A percentile compares a stretch with the other conserved stretches of the same genome.
phyloP scores from a whole-genome alignment of 768 basidiomycete genomes.

The Amanita rubescens region DNA sequence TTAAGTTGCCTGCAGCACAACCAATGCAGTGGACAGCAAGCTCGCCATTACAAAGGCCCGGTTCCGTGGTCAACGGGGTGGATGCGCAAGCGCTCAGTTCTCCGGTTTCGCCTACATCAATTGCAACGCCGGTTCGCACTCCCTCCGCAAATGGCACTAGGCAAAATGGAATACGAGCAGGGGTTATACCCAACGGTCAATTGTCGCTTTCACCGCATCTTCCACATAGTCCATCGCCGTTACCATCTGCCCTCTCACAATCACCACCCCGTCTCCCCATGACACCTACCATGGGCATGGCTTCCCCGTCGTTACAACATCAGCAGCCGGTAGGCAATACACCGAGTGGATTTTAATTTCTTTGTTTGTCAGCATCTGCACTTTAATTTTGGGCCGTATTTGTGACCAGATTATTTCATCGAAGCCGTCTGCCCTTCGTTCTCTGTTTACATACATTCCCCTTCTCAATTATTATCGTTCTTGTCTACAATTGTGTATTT shows the following conservation, averaged over 20 bases:
- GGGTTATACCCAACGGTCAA: constrained; percentile 29
- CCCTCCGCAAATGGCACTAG: constrained; percentile 56
- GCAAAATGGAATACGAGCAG: constrained; percentile 25
- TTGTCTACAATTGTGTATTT: constrained; percentile 8
- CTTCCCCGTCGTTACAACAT: constrained; percentile 49
- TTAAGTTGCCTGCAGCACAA: constrained; percentile 34
- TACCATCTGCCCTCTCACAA: constrained; percentile 33
- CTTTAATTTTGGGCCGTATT: not conserved
- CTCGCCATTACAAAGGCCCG: constrained; percentile 25
- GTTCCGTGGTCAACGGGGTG: constrained; percentile 26
- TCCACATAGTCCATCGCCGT: constrained; percentile 40
- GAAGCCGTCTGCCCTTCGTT: not conserved
- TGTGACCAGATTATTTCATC: not conserved
- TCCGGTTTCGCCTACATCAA: constrained; percentile 30
- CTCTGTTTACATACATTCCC: not conserved
- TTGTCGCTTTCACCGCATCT: constrained; percentile 44
- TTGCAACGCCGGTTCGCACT: constrained; percentile 33
- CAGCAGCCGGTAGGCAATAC: constrained; percentile 45
- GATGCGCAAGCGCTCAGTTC: constrained; percentile 20
- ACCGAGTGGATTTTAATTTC: constrained; percentile 41
- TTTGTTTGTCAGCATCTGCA: constrained; percentile 2
- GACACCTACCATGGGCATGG: constrained; percentile 44
- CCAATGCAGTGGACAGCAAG: constrained; percentile 33
- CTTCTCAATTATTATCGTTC: constrained; percentile 3
- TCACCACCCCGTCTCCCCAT: constrained; percentile 44